These are phyloP conservation scores for Pulveroboletus sp. DNA, from an alignment of 768 basidiomycete genomes.

Conservation along the genomic window DNA sequence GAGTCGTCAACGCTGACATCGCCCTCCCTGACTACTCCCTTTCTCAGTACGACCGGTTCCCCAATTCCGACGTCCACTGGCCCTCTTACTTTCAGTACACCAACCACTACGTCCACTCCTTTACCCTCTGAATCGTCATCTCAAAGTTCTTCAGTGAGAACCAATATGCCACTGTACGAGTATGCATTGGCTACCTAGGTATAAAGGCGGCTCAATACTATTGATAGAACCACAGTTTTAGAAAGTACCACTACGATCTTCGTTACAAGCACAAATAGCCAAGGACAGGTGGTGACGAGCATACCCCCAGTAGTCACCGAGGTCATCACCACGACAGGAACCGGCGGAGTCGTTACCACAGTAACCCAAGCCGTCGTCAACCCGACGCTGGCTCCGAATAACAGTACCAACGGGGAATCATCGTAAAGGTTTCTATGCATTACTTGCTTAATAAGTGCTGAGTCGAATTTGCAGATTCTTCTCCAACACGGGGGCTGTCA, in stretches of 20 bases:
- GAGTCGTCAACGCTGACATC: conserved; percentile 9
- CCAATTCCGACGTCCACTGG: conserved; percentile 17
- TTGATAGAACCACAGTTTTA: conserved; percentile 46
- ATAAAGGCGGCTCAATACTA: conserved; percentile 9
- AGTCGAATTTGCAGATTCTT: conserved; percentile 62
- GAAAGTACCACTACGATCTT: conserved; percentile 47
- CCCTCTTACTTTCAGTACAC: conserved; percentile 11
- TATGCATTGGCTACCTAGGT: conserved; percentile 9
- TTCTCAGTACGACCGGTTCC: conserved; percentile 3
- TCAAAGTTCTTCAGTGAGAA: conserved; percentile 1
- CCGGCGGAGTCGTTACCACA: conserved; percentile 49
- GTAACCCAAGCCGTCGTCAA: conserved; percentile 64
- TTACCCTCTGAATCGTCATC: conserved; percentile 4
- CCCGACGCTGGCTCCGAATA: conserved; percentile 60
- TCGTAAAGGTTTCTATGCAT: conserved; percentile 38
- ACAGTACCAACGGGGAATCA: conserved; percentile 35
- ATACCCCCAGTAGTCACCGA: conserved; percentile 57
- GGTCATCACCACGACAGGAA: conserved; percentile 48
- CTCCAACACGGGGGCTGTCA: conserved; percentile 82
- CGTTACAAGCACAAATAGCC: conserved; percentile 55
- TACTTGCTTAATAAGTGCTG: not conserved
- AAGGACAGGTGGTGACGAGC: conserved; percentile 44
- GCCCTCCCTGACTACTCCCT: conserved; percentile 6
- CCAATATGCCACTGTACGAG: conserved; percentile 23
- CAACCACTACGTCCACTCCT: conserved; percentile 9